Base-by-base conservation (phyloP, 768 basidiomycete species). In the Tulasnella sp. region DNA sequence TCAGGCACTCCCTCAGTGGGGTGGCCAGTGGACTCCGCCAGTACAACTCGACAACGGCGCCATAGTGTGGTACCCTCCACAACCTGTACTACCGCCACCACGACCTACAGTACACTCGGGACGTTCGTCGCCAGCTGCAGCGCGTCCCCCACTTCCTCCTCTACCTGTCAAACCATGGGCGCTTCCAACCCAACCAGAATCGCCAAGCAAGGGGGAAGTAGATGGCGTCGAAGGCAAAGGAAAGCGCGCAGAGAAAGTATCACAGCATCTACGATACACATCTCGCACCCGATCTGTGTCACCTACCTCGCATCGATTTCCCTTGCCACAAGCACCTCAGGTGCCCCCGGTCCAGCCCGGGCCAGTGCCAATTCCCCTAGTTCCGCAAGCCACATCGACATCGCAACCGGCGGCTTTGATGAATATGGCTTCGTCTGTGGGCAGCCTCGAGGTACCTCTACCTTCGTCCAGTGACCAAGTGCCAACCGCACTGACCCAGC, bases 251-350 rank as follows among this genome's bases (percentile, higher is more conserved):
- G 75, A 77, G 2, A 76, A 82, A 11, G 75, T 83, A 44, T 70
- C 83, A 24, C 78, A 77, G 48, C 82, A 84, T 62, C 70, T 86
- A 9, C 77, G 78, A 50, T 68, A 75, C 44, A 75, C 78, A 12
- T 80, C 80, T 24, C 74, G 83, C 12, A 70, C 79, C 61, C 78
- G 79, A 24, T 81, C 83, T 0, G 78, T 79, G 22, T 87, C 85
- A 24, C 85, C 77, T 4, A 75, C 70, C 49, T 77, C 82, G 10
- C 82, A 80, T 64, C 73, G 78, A 24, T 79, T 77, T 65, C 76
- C 77, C 34, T 44, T 76, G 41, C 71, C 75, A 29, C 64, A 62
- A 8, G 41, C 21, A 50, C 44, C 19, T 38, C 7, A 7, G 15
- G 34, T 17, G 34, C 42, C 10, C 15, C 34, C 12, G 17, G 4